phyloP scores from a whole-genome alignment of 176 grass and related monocot species.

The Cymbopogon citratus region DNA sequence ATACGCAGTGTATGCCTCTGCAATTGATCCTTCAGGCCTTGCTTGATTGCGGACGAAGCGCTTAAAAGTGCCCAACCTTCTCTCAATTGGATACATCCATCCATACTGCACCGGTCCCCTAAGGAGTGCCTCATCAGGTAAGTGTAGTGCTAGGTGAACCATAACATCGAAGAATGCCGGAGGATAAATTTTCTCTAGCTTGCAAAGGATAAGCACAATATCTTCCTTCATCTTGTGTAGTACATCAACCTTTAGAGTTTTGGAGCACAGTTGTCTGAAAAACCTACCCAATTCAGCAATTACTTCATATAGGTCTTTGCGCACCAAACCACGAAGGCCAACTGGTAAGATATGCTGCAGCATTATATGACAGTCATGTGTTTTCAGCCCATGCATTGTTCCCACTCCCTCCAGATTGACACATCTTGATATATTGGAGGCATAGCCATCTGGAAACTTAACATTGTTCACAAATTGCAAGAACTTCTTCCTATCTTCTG shows the following conservation, averaged over 20 bases:
- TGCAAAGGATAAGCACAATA: too few species aligned
- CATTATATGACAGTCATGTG: neutral
- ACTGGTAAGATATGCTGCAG: neutral
- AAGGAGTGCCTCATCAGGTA: too few species aligned
- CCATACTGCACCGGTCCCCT: too few species aligned
- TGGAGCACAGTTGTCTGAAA: neutral
- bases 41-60: too few species aligned
- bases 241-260: neutral
- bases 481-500: neutral
- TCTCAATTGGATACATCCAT: too few species aligned
- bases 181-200: too few species aligned
- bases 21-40: too few species aligned
- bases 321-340: neutral
- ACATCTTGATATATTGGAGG: neutral
- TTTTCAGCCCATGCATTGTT: neutral
- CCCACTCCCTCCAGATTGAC: neutral
- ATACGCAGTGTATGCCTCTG: too few species aligned
- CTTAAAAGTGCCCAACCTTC: too few species aligned
- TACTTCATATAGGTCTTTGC: neutral
- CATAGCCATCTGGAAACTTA: neutral
- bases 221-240: too few species aligned
- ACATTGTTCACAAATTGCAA: neutral
- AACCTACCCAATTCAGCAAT: neutral
- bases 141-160: too few species aligned
- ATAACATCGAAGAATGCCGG: too few species aligned